Conservation (phyloP, 768 basidiomycete species). For the Russula ochroleuca region DNA sequence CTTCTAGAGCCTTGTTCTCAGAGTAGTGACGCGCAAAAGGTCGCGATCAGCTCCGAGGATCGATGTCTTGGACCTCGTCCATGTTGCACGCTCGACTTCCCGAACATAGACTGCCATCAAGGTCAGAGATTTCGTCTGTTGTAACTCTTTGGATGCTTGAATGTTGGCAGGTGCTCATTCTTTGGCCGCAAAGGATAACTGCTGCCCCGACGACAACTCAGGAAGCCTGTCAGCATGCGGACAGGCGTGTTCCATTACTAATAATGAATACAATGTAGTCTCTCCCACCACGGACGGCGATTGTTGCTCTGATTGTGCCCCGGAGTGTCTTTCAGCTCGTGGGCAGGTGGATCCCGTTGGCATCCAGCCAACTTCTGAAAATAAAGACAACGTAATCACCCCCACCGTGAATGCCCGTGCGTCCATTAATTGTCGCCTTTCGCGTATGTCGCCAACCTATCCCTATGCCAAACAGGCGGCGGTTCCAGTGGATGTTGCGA, state of each 20-base stretch:
- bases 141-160: neutral
- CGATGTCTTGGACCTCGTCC: neutral
- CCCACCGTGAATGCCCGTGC: neutral
- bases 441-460: neutral
- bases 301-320: conserved; percentile 1
- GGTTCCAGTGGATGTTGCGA: neutral
- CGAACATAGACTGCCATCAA: neutral
- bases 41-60: neutral
- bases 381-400: neutral
- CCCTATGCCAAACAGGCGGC: neutral
- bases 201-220: conserved; percentile 1
- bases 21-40: neutral
- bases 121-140: neutral
- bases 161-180: neutral
- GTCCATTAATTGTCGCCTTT: neutral
- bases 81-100: neutral
- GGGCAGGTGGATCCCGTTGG: neutral
- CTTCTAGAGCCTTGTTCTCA: conserved; percentile 2
- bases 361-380: neutral
- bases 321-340: neutral
- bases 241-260: neutral
- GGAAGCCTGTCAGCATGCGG: neutral
- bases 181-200: neutral
- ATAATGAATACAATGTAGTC: neutral
- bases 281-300: neutral